Conservation (phyloP, 1,284 basidiomycete genomes). For the Malassezia slooffiae region DNA sequence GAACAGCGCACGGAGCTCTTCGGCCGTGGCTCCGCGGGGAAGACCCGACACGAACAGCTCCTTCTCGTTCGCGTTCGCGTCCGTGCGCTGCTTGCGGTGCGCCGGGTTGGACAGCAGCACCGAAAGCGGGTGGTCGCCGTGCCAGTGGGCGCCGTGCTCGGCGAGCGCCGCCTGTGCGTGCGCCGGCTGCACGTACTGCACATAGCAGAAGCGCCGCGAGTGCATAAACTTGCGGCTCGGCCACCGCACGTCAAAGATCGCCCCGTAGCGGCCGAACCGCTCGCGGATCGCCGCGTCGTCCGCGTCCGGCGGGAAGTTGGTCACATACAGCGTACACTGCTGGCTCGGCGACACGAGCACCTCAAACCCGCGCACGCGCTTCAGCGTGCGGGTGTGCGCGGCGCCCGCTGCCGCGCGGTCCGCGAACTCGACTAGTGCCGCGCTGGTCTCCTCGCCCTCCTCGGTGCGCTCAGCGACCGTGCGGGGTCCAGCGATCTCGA, state of each 20-base stretch:
- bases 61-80: constrained; percentile 64
- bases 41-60: constrained; percentile 78
- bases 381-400: constrained; percentile 86
- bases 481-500: constrained; percentile 29
- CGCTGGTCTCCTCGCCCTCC: constrained; percentile 20
- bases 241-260: constrained; percentile 88
- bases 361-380: constrained; percentile 56
- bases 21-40: constrained; percentile 61
- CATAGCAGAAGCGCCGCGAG: constrained; percentile 82
- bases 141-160: constrained; percentile 64
- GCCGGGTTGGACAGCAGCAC: constrained; percentile 85
- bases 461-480: constrained; percentile 3
- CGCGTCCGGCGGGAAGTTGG: constrained; percentile 81
- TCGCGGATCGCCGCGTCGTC: constrained; percentile 65
- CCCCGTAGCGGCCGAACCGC: constrained; percentile 73
- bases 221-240: constrained; percentile 91
- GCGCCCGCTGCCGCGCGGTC: constrained; percentile 54
- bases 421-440: constrained; percentile 48
- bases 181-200: constrained; percentile 70
- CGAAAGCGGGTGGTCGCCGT: constrained; percentile 55
- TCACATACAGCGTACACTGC: constrained; percentile 88
- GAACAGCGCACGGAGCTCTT: constrained; percentile 66
- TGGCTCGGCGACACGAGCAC: constrained; percentile 77
- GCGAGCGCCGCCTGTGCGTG: constrained; percentile 67
- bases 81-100: constrained; percentile 72